phyloP scores from a whole-genome alignment of 2,329 filamentous ascomycete species.

The Stemphylium lycopersici region DNA sequence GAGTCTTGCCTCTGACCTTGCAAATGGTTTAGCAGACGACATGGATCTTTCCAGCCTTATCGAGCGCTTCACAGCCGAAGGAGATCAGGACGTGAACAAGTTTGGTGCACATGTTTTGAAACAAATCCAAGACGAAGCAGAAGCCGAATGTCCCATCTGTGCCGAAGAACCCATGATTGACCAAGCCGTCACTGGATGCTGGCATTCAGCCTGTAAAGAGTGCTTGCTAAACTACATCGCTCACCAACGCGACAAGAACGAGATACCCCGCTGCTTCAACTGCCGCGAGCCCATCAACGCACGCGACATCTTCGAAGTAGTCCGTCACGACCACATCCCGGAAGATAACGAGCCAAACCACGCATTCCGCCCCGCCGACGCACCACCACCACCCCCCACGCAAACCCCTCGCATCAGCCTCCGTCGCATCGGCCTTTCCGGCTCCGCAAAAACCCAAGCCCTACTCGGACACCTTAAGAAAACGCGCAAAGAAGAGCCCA shows the following conservation, averaged over 20 bases:
- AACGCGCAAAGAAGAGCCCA: slow-evolving; percentile 68
- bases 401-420: slow-evolving; percentile 62
- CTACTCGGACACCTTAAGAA: slow-evolving; percentile 76
- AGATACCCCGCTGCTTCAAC: slow-evolving; percentile 83
- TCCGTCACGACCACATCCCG: slow-evolving; percentile 72
- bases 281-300: slow-evolving; percentile 83
- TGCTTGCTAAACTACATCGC: slow-evolving; percentile 90
- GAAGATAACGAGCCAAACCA: slow-evolving; percentile 51
- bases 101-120: slow-evolving; percentile 88
- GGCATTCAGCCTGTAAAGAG: slow-evolving; percentile 95
- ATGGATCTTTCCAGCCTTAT: slow-evolving; percentile 93
- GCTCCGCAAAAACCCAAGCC: slow-evolving; percentile 86
- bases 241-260: slow-evolving; percentile 78
- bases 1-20: slow-evolving; percentile 75
- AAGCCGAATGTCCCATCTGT: slow-evolving; percentile 92
- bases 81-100: slow-evolving; percentile 66
- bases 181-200: slow-evolving; percentile 92
- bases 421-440: slow-evolving; percentile 67
- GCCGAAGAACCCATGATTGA: slow-evolving; percentile 95
- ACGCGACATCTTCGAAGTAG: slow-evolving; percentile 89
- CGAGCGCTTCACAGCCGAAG: slow-evolving; percentile 74
- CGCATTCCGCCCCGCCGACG: slow-evolving; percentile 36
- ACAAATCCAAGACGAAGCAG: slow-evolving; percentile 88
- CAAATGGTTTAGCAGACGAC: slow-evolving; percentile 84
- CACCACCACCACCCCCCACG: slow-evolving; percentile 19